phyloP scores from a whole-genome alignment of 768 basidiomycete genomes.

The Suillus subalutaceus region DNA sequence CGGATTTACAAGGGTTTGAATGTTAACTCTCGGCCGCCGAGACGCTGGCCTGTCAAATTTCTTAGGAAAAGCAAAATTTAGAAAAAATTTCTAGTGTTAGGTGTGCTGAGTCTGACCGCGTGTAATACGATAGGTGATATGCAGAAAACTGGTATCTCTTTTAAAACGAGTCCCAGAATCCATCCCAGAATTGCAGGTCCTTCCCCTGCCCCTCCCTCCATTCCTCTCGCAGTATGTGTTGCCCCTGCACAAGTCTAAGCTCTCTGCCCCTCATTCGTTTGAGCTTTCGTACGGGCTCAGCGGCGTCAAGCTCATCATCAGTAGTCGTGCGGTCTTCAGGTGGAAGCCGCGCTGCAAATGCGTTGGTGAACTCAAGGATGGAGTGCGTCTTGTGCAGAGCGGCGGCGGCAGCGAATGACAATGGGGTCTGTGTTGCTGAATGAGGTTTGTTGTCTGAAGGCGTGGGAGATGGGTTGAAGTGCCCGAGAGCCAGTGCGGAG shows the following conservation, averaged over 20 bases:
- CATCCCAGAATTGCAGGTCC: slow-evolving; percentile 35
- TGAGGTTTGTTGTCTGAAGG: slow-evolving; percentile 14
- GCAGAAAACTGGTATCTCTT: background rate
- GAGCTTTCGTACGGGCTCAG: slow-evolving; percentile 62
- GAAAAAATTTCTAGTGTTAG: background rate
- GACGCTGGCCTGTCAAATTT: background rate
- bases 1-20: background rate
- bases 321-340: slow-evolving; percentile 60
- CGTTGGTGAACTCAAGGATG: slow-evolving; percentile 66
- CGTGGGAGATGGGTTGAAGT: slow-evolving; percentile 50
- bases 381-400: slow-evolving; percentile 77
- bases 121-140: background rate
- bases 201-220: slow-evolving; percentile 32
- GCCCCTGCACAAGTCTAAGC: slow-evolving; percentile 79
- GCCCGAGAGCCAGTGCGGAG: slow-evolving; percentile 86
- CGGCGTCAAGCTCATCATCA: slow-evolving; percentile 77
- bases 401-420: slow-evolving; percentile 48
- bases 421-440: slow-evolving; percentile 32
- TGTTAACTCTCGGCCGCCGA: background rate
- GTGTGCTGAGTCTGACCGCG: background rate
- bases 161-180: slow-evolving; percentile 33
- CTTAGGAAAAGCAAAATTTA: background rate
- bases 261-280: slow-evolving; percentile 85
- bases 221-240: slow-evolving; percentile 61
- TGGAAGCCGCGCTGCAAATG: slow-evolving; percentile 57